Base-by-base conservation (phyloP, 768 basidiomycete species). In the Amanita inopinata region DNA sequence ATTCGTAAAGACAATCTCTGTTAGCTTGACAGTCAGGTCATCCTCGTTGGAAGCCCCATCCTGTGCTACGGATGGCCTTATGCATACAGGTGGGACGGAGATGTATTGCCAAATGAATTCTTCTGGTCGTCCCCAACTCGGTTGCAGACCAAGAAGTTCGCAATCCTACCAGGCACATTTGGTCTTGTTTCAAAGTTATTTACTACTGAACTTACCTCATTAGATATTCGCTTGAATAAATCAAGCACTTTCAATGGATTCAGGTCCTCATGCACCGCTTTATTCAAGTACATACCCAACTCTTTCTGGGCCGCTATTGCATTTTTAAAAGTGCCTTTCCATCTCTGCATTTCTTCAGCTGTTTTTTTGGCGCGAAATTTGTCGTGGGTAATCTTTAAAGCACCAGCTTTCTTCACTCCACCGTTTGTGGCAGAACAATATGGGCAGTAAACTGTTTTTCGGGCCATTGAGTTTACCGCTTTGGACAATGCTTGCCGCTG, bases 101-200 rank as follows among this genome's bases (percentile, higher is more conserved):
- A 99, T 78, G 60, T 97, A 99, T 61, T 98, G 94, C 94, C 96
- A 99, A 39, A 99, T 78, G 53, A 91, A 96, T 58, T 97, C 87
- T 64, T 99, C 96, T 7, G 96, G 96, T 40, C 96, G 67, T 35
- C 94, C 93, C 55, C 80, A 81, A 10, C 74, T 74, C 1, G 96
- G 96, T 45, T 87, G 80, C 45, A 98, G 61, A 2, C 96, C 94
- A 8, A 99, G 71, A 33, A 99, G 66, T 61, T 99, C 96, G 56
- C 90, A 94, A 53, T 99, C 96, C 88, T 94, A 49, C 25, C 6
- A 9, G 5, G 17, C 42, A 19, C 41, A 27, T 27, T 33, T 17
- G 15, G 10, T n/a, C 7, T 20, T 22, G 22, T 22, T 7, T 10
- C 10, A 25, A 33, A 38, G 10, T 28, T 14, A 2, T n/a, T 9